phyloP scores from a whole-genome alignment of 306 rosid species.

The Cyamopsis tetragonoloba region DNA sequence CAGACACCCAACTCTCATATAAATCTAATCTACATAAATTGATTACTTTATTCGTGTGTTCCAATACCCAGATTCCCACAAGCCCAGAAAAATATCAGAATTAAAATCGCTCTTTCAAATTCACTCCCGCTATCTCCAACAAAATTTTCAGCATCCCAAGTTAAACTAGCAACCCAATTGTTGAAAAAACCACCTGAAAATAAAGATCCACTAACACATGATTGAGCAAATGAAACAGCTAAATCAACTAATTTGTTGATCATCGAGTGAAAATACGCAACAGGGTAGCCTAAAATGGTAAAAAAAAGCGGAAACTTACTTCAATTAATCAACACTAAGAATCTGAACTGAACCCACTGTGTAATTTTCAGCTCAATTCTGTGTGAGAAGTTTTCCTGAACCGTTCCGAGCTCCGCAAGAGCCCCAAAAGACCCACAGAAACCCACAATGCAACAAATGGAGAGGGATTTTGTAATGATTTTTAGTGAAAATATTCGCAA shows the following conservation, averaged over 20 bases:
- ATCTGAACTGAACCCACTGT: slow-evolving; percentile 49
- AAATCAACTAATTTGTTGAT: slow-evolving; percentile 38
- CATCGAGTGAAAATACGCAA: slow-evolving; percentile 32
- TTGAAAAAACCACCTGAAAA: slow-evolving; percentile 29
- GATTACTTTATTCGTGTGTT: not conserved
- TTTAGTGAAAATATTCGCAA: slow-evolving; percentile 38
- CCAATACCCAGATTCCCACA: slow-evolving; percentile 26
- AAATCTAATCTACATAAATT: slow-evolving; percentile 15
- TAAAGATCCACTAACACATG: slow-evolving; percentile 67
- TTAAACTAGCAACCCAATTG: slow-evolving; percentile 27
- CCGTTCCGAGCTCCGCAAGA: slow-evolving; percentile 23
- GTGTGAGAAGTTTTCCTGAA: slow-evolving; percentile 35
- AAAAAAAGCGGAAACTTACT: slow-evolving; percentile 40
- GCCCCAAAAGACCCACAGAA: slow-evolving; percentile 33
- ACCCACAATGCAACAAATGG: slow-evolving; percentile 38
- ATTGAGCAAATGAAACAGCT: slow-evolving; percentile 19
- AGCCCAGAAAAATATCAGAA: slow-evolving; percentile 2
- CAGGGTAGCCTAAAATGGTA: slow-evolving; percentile 24
- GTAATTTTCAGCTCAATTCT: slow-evolving; percentile 45
- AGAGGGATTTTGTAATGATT: slow-evolving; percentile 43
- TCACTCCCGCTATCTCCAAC: slow-evolving; percentile 11
- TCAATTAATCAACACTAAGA: slow-evolving; percentile 37
- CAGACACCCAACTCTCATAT: slow-evolving; percentile 12
- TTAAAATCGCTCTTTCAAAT: slow-evolving; percentile 32
- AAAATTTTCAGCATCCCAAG: slow-evolving; percentile 35